Evolutionary conservation across 192 early-diverging fungal genomes (phyloP).

Genomic region (Gaertneriomyces sp.): DNA sequence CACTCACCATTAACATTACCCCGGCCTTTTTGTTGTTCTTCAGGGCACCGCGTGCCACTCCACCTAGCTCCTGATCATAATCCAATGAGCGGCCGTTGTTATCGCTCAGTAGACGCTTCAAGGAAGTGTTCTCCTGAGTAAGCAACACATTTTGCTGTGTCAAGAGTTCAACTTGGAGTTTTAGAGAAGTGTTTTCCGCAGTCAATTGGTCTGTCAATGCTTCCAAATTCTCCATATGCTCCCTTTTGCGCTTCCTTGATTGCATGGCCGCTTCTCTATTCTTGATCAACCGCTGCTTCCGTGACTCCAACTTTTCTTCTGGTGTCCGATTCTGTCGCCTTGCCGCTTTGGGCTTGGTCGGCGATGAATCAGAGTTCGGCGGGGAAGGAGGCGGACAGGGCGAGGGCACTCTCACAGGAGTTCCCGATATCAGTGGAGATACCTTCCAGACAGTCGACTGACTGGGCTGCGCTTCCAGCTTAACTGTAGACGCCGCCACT

Average conservation of each 20-base stretch:
- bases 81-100: constrained; percentile 8
- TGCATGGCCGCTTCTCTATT: constrained; percentile 85
- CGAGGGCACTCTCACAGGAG: neutral
- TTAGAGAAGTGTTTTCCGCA: constrained; percentile 60
- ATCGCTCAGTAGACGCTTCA: constrained; percentile 38
- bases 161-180: constrained; percentile 53
- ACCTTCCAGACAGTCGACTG: neutral
- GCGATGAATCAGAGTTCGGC: neutral
- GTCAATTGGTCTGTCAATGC: constrained; percentile 46
- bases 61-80: constrained; percentile 11
- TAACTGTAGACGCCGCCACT: neutral
- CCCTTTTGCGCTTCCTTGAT: constrained; percentile 85
- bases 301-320: constrained; percentile 50
- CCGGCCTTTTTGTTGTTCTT: constrained; percentile 39
- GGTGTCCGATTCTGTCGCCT: constrained; percentile 12
- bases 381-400: neutral
- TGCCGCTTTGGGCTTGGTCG: neutral
- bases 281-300: constrained; percentile 85
- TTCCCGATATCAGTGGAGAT: neutral
- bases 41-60: neutral
- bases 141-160: constrained; percentile 56
- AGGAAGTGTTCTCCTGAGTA: constrained; percentile 39
- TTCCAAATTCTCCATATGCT: constrained; percentile 76
- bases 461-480: neutral
- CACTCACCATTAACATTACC: constrained; percentile 58